Percentiles rank a stretch among this genome's conserved stretches.
These are phyloP conservation scores for Skeletonema menzelii DNA, from an alignment of 108 stramenopile genomes.

Conservation along the genomic window DNA sequence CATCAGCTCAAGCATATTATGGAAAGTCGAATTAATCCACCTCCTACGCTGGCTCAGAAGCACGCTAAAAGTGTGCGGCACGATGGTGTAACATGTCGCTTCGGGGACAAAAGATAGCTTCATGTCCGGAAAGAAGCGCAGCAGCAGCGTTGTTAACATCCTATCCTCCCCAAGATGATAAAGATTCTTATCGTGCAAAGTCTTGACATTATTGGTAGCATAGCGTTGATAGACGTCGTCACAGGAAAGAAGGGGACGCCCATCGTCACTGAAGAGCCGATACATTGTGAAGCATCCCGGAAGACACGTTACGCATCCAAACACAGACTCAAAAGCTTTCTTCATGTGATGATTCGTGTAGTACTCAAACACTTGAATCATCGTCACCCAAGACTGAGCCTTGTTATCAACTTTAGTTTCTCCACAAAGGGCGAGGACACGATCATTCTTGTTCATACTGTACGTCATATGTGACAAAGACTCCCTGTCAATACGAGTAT, in stretches of 20 bases:
- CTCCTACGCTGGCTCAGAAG: slow-evolving; percentile 45
- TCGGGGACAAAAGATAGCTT: slow-evolving; percentile 44
- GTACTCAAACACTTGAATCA: slow-evolving; percentile 70
- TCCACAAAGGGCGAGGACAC: slow-evolving; percentile 55
- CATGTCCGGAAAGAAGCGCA: slow-evolving; percentile 53
- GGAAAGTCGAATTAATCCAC: slow-evolving; percentile 58
- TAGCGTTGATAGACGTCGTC: slow-evolving; percentile 45
- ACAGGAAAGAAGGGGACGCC: slow-evolving; percentile 34
- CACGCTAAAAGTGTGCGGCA: slow-evolving; percentile 45
- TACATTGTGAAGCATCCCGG: slow-evolving; percentile 71
- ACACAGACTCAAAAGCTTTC: slow-evolving; percentile 63
- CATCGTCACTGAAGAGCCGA: slow-evolving; percentile 51
- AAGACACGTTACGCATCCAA: slow-evolving; percentile 64
- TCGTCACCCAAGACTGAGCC: slow-evolving; percentile 54
- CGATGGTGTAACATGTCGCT: slow-evolving; percentile 49
- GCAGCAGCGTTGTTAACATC: slow-evolving; percentile 48
- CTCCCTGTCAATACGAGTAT: slow-evolving; percentile 51
- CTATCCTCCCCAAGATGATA: slow-evolving; percentile 49
- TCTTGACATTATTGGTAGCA: slow-evolving; percentile 45
- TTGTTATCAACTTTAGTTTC: slow-evolving; percentile 69
- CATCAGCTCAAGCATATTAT: slow-evolving; percentile 50
- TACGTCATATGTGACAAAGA: slow-evolving; percentile 56
- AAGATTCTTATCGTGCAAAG: slow-evolving; percentile 51
- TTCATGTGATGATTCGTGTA: slow-evolving; percentile 62
- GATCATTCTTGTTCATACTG: slow-evolving; percentile 53